Evolutionary conservation across 208 protist genomes (phyloP), one percentile per base, ranked within the genome.

Genomic region (Wallacemonas collosoma): DNA sequence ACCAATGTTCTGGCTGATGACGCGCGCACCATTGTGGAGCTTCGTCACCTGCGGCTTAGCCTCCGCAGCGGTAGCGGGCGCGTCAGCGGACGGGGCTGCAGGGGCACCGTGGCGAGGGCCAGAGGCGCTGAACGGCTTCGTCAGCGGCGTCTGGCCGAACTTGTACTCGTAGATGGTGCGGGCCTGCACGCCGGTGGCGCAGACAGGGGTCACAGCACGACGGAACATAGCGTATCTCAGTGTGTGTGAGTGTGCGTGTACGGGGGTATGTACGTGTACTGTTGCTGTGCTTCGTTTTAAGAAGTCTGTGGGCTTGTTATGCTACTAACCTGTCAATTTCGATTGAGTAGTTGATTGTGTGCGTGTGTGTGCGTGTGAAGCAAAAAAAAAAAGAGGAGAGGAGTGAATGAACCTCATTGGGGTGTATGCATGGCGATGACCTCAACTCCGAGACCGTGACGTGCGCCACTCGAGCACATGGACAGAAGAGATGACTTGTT

Each of bases 131-230:
- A 89, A 91, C 38, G 75, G 76, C 54, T 80, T 43, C 8, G 80
- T 79, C 36, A 95, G 79, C 12, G 82, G 82, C 35, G 73, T 76
- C 71, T 93, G 88, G 36, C 88, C 87, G 61, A 93, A 91, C 71
- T 92, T 93, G 75, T 92, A 95, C 67, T 92, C 77, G 57, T 83
- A 85, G 66, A 95, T 91, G 70, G 26, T 58, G 43, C 90, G 87
- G 36, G 63, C 73, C 72, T 88, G 80, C 41, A 50, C 47, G 68
- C 57, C 57, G 43, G 48, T 55, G 44, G 72, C 57, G n/a, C 72
- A 76, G 39, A 71, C 71, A 17, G 67, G 73, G 0, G 79, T 53
- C 44, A 71, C 53, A 50, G 40, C 73, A 62, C 87, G 83, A 66
- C 89, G 81, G 64, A 88, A 79, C 84, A 90, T 93, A n/a, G 8